Conservation (phyloP, 495 filamentous ascomycete species). For the Tricharina praecox region DNA sequence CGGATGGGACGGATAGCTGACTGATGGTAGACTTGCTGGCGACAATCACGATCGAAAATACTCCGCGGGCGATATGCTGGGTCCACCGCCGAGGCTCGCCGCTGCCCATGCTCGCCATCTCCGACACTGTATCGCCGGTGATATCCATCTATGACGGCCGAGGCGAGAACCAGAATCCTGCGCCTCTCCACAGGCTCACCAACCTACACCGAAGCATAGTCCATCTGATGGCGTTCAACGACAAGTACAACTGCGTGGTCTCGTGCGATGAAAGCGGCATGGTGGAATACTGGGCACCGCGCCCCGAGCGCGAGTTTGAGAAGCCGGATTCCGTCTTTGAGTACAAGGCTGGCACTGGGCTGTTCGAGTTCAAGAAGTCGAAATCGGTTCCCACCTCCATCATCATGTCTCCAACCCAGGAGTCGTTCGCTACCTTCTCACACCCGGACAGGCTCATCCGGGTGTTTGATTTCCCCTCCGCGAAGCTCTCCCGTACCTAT, state of each 20-base stretch:
- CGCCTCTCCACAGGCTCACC: constrained; percentile 55
- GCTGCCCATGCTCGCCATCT: constrained; percentile 73
- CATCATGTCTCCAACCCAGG: constrained; percentile 67
- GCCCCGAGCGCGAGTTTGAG: constrained; percentile 59
- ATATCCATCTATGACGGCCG: constrained; percentile 81
- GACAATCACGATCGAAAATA: constrained; percentile 57
- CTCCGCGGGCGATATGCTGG: constrained; percentile 76
- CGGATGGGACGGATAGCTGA: too few species aligned
- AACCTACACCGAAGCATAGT: constrained; percentile 64
- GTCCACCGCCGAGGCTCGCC: constrained; percentile 78
- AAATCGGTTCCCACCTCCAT: constrained; percentile 76
- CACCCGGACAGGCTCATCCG: constrained; percentile 85
- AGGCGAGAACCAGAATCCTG: constrained; percentile 56
- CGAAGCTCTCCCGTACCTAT: constrained; percentile 77
- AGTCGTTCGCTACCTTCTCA: constrained; percentile 76
- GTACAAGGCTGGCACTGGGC: constrained; percentile 75
- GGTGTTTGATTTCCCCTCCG: constrained; percentile 79
- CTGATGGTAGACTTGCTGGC: constrained; percentile 49
- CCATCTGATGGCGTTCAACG: constrained; percentile 73
- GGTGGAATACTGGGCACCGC: constrained; percentile 76
- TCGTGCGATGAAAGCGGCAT: constrained; percentile 83
- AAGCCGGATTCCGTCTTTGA: constrained; percentile 85
- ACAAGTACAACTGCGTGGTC: constrained; percentile 71
- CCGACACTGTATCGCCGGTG: constrained; percentile 50
- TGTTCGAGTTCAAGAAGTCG: constrained; percentile 86